Percentiles rank a stretch among this genome's conserved stretches.
Evolutionary conservation across 2,329 filamentous ascomycete genomes (phyloP).

Genomic region (Kalmusia sp.): DNA sequence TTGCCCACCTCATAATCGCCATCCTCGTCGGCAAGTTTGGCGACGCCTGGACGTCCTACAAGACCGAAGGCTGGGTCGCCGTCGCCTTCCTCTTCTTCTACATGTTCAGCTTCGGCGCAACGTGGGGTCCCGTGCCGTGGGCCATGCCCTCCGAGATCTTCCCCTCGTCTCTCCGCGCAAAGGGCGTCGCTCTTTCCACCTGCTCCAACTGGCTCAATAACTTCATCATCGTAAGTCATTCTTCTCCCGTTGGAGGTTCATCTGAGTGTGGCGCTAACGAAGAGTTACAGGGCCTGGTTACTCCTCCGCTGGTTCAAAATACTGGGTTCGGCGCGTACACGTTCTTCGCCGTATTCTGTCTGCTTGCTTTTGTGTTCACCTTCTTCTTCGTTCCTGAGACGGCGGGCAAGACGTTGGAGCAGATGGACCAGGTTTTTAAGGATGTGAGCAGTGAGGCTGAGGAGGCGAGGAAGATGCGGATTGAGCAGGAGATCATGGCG

Average conservation of each 20-base stretch:
- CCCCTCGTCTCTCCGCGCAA: slow-evolving; percentile 65
- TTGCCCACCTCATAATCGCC: slow-evolving; percentile 63
- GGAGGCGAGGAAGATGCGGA: slow-evolving; percentile 38
- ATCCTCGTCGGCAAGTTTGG: slow-evolving; percentile 62
- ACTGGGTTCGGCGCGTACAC: slow-evolving; percentile 56
- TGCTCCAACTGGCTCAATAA: slow-evolving; percentile 70
- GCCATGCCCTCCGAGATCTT: slow-evolving; percentile 67
- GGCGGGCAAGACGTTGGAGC: slow-evolving; percentile 40
- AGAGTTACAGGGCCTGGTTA: slow-evolving; percentile 63
- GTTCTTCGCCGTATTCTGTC: slow-evolving; percentile 48
- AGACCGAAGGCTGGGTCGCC: slow-evolving; percentile 61
- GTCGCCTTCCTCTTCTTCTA: slow-evolving; percentile 68
- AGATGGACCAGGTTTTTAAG: slow-evolving; percentile 49
- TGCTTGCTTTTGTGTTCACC: slow-evolving; percentile 42
- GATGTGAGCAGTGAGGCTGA: slow-evolving; percentile 45
- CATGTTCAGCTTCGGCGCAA: slow-evolving; percentile 67
- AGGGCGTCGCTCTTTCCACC: slow-evolving; percentile 70
- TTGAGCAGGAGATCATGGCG: slow-evolving; percentile 39
- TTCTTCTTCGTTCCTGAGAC: slow-evolving; percentile 46
- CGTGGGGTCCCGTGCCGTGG: slow-evolving; percentile 63
- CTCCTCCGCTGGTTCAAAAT: slow-evolving; percentile 67
- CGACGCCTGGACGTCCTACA: slow-evolving; percentile 59
- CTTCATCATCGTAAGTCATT: slow-evolving; percentile 59
- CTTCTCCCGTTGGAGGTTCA: neutral
- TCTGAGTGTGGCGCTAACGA: slow-evolving; percentile 46